phyloP scores from a whole-genome alignment of 2,329 filamentous ascomycete species.

The Penicillium sp. region DNA sequence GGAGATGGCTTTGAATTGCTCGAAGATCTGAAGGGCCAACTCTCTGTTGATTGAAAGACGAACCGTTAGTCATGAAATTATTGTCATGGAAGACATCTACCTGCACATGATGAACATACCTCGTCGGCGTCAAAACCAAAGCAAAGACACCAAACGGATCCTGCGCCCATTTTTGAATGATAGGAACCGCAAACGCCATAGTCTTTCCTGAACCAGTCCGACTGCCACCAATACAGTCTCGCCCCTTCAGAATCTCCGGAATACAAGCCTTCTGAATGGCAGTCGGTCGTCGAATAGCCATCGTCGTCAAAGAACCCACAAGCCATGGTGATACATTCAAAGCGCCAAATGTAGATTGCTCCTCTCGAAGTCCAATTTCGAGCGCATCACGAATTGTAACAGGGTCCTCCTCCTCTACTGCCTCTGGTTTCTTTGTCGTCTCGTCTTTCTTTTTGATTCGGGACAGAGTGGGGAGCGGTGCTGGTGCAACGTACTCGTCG shows the following conservation, averaged over 20 bases:
- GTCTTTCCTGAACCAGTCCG: conserved; percentile 97
- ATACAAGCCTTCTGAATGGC: conserved; percentile 93
- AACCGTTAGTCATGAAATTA: background rate
- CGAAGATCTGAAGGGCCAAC: conserved; percentile 91
- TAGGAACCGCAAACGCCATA: conserved; percentile 90
- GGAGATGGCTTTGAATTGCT: conserved; percentile 93
- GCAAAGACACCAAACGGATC: conserved; percentile 92
- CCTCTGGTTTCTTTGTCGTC: conserved; percentile 18
- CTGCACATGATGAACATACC: conserved; percentile 46
- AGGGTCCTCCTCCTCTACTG: conserved; percentile 34
- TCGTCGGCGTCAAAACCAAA: conserved; percentile 83
- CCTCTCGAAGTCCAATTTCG: conserved; percentile 48
- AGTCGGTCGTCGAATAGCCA: conserved; percentile 86
- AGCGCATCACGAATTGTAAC: conserved; percentile 44
- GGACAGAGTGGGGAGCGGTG: conserved; percentile 41
- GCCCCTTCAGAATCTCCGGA: conserved; percentile 84
- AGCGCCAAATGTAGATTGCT: conserved; percentile 64
- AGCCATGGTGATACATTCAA: conserved; percentile 84
- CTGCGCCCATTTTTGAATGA: conserved; percentile 88
- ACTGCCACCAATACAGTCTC: conserved; percentile 93
- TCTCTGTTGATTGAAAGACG: conserved; percentile 57
- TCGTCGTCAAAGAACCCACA: conserved; percentile 70
- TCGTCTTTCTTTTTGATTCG: conserved; percentile 45
- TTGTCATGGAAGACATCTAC: background rate
- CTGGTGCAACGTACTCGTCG: conserved; percentile 34